Evolutionary conservation across 2,329 filamentous ascomycete genomes (phyloP).

Genomic region (Sclerotinia trifoliorum): DNA sequence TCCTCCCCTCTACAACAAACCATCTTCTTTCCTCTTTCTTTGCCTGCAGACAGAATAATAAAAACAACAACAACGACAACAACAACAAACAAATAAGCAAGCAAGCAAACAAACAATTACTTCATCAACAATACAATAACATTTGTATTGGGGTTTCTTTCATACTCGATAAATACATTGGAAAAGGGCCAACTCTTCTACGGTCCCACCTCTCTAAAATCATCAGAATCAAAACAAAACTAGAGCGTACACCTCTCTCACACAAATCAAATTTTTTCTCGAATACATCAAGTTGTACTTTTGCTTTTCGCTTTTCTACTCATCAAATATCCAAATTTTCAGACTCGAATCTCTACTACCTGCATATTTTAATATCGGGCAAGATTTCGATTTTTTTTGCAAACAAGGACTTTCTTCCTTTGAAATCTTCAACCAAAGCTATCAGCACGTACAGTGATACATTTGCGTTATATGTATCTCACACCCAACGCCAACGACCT

Average conservation of each 20-base stretch:
- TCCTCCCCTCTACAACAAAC: neutral
- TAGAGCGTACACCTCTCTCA: neutral
- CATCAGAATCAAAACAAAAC: neutral
- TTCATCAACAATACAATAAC: constrained; percentile 9
- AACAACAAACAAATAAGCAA: neutral
- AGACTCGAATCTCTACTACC: neutral
- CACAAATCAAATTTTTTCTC: neutral
- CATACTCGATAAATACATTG: neutral
- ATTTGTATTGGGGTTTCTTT: constrained; percentile 10
- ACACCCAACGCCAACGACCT: constrained; percentile 73
- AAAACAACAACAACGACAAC: neutral
- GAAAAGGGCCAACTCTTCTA: neutral
- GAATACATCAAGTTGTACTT: neutral
- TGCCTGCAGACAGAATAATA: neutral
- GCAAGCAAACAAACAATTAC: neutral
- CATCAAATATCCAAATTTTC: neutral
- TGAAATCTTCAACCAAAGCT: constrained; percentile 33
- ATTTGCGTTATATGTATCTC: constrained; percentile 44
- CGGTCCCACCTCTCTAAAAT: neutral
- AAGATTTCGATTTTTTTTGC: neutral
- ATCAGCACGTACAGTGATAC: constrained; percentile 32
- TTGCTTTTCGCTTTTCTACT: constrained; percentile 12
- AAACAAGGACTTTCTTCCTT: constrained; percentile 26
- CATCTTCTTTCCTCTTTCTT: constrained; percentile 19
- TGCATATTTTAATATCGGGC: neutral